Evolutionary conservation across 2,329 filamentous ascomycete genomes (phyloP).

Genomic region (Lachnellula arida): DNA sequence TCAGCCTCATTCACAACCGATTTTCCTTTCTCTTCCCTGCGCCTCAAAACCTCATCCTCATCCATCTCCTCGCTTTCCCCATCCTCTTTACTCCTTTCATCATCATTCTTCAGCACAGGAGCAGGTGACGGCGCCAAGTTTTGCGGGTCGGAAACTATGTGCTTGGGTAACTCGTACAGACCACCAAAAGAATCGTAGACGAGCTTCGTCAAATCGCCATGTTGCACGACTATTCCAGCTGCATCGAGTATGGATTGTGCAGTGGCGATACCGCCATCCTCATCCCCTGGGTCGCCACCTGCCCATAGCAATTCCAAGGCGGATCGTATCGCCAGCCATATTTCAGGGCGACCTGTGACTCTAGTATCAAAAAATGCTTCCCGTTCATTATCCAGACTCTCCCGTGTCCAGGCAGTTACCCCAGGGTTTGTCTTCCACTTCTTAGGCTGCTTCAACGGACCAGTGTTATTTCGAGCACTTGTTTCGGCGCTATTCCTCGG

Average conservation of each 20-base stretch:
- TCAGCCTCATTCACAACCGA: constrained; percentile 23
- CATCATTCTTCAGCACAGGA: constrained; percentile 29
- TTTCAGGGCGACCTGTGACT: constrained; percentile 69
- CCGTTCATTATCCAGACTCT: constrained; percentile 65
- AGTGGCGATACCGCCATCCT: constrained; percentile 47
- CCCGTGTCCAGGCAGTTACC: constrained; percentile 58
- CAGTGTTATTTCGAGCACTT: constrained; percentile 33
- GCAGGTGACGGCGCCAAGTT: constrained; percentile 41
- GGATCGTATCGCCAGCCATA: constrained; percentile 72
- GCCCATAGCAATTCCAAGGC: constrained; percentile 64
- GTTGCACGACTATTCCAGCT: constrained; percentile 69
- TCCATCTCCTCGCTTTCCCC: constrained; percentile 23
- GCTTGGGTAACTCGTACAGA: constrained; percentile 64
- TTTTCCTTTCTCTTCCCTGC: constrained; percentile 44
- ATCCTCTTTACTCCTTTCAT: constrained; percentile 22
- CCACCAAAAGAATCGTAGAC: constrained; percentile 68
- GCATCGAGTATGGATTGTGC: constrained; percentile 80
- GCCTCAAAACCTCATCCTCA: constrained; percentile 40
- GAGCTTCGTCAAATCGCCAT: constrained; percentile 63
- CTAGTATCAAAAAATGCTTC: constrained; percentile 86
- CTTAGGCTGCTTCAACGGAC: background rate
- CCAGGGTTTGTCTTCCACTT: background rate
- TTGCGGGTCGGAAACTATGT: constrained; percentile 62
- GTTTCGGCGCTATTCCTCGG: constrained; percentile 54
- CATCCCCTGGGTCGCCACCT: constrained; percentile 34